These are phyloP conservation scores for Candida manassasensis DNA, from an alignment of 805 yeast species.

Conservation along the genomic window DNA sequence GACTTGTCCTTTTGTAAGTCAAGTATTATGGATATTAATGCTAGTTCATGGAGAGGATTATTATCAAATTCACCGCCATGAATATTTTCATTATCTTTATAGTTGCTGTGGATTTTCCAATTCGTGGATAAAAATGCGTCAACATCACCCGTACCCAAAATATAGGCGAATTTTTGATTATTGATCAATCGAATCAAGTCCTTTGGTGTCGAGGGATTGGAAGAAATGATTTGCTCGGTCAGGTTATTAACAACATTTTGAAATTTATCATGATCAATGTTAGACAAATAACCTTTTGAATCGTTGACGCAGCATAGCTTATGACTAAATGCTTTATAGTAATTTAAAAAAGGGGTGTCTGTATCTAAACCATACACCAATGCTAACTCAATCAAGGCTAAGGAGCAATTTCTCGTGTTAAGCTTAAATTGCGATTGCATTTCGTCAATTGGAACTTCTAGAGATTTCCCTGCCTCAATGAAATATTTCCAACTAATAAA, in stretches of 20 bases:
- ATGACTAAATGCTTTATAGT: conserved; percentile 42
- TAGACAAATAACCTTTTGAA: conserved; percentile 30
- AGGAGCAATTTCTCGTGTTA: conserved; percentile 20
- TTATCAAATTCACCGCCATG: conserved; percentile 55
- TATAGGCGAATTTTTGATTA: conserved; percentile 45
- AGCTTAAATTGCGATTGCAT: conserved; percentile 9
- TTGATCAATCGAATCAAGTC: conserved; percentile 30
- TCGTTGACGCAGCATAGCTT: conserved; percentile 69
- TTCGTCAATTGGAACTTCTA: conserved; percentile 30
- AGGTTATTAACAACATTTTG: conserved; percentile 17
- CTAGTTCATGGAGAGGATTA: conserved; percentile 62
- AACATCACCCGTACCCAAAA: conserved; percentile 8
- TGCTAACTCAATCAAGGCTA: conserved; percentile 24
- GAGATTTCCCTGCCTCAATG: conserved; percentile 40
- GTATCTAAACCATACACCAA: conserved; percentile 18
- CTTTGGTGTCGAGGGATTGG: conserved; percentile 9
- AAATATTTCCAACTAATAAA: conserved; percentile 67
- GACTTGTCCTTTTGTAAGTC: conserved; percentile 18
- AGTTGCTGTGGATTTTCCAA: conserved; percentile 21
- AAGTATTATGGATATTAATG: conserved; percentile 47
- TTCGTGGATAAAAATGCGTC: conserved; percentile 9
- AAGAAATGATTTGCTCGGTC: conserved; percentile 9
- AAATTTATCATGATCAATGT: conserved; percentile 11
- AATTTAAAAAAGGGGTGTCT: conserved; percentile 29
- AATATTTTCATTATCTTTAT: conserved; percentile 24